Conservation (phyloP, 805 yeast species). For the Allodekkera sacchari region DNA sequence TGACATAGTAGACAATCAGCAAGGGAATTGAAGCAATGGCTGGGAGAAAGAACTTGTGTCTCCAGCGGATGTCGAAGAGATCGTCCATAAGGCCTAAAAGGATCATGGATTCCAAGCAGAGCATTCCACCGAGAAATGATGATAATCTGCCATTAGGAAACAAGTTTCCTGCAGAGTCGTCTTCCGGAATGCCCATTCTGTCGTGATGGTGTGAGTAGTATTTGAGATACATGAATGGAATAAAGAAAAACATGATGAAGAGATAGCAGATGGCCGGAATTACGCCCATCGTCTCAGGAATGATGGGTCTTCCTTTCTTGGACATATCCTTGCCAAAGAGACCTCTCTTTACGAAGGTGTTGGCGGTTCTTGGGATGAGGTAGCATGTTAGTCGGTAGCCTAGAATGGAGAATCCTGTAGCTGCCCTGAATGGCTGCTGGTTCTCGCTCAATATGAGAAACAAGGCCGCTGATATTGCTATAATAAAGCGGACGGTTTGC, state of each 20-base stretch:
- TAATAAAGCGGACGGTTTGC: neutral
- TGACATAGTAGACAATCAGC: slow-evolving; percentile 84
- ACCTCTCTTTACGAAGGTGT: slow-evolving; percentile 67
- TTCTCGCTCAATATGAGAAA: slow-evolving; percentile 7
- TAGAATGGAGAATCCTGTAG: slow-evolving; percentile 56
- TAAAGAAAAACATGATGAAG: slow-evolving; percentile 71
- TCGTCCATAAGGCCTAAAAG: slow-evolving; percentile 89
- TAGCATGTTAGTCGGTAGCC: slow-evolving; percentile 55
- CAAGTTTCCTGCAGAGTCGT: slow-evolving; percentile 15
- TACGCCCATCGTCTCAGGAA: slow-evolving; percentile 92
- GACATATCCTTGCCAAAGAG: slow-evolving; percentile 80
- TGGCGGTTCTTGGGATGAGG: slow-evolving; percentile 62
- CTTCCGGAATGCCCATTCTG: slow-evolving; percentile 10
- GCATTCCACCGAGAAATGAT: slow-evolving; percentile 75
- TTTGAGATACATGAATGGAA: slow-evolving; percentile 81
- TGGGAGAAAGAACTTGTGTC: slow-evolving; percentile 93
- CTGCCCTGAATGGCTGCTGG: slow-evolving; percentile 44
- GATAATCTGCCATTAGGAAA: slow-evolving; percentile 82
- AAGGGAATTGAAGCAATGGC: slow-evolving; percentile 91
- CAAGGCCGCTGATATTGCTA: slow-evolving; percentile 9
- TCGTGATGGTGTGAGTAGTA: slow-evolving; percentile 43
- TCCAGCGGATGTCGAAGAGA: slow-evolving; percentile 92
- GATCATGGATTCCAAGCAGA: slow-evolving; percentile 77
- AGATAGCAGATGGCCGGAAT: slow-evolving; percentile 76
- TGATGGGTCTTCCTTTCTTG: slow-evolving; percentile 61